A percentile compares a stretch with the other conserved stretches of the same genome.
Evolutionary conservation across 2,329 filamentous ascomycete genomes (phyloP).

Genomic region (Alternaria sp.): DNA sequence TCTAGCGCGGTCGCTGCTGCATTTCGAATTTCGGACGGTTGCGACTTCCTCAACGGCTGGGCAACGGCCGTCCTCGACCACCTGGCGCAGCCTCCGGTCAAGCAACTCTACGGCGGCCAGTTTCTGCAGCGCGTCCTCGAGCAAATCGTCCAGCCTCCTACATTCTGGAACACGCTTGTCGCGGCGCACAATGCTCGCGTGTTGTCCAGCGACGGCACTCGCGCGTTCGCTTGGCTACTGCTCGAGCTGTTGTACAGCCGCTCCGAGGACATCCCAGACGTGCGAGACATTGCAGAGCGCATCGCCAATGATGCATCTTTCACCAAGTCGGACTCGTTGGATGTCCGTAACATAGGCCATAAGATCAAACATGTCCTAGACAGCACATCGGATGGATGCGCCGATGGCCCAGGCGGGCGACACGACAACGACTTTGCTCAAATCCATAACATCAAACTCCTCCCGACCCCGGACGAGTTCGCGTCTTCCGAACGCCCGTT

Average conservation of each 20-base stretch:
- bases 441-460: conserved; percentile 68
- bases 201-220: conserved; percentile 37
- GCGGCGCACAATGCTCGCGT: conserved; percentile 33
- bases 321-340: conserved; percentile 55
- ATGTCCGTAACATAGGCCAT: conserved; percentile 63
- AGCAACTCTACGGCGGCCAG: conserved; percentile 60
- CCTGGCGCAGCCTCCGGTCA: conserved; percentile 56
- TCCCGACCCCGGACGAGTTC: conserved; percentile 73
- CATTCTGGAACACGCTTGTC: conserved; percentile 63
- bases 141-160: conserved; percentile 61
- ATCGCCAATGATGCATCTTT: conserved; percentile 34
- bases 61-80: conserved; percentile 48
- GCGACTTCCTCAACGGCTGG: conserved; percentile 56
- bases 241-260: conserved; percentile 59
- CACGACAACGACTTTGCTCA: conserved; percentile 76
- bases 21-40: conserved; percentile 49
- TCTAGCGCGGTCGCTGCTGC: conserved; percentile 50
- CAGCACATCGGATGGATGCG: conserved; percentile 59
- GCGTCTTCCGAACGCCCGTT: conserved; percentile 61
- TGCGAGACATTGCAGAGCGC: conserved; percentile 35
- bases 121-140: conserved; percentile 60
- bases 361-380: conserved; percentile 59
- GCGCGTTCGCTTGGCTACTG: conserved; percentile 52
- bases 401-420: conserved; percentile 65
- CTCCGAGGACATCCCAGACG: conserved; percentile 37